Base-by-base conservation (phyloP, 768 basidiomycete genomes). In the Pleurotus tuber-regium region DNA sequence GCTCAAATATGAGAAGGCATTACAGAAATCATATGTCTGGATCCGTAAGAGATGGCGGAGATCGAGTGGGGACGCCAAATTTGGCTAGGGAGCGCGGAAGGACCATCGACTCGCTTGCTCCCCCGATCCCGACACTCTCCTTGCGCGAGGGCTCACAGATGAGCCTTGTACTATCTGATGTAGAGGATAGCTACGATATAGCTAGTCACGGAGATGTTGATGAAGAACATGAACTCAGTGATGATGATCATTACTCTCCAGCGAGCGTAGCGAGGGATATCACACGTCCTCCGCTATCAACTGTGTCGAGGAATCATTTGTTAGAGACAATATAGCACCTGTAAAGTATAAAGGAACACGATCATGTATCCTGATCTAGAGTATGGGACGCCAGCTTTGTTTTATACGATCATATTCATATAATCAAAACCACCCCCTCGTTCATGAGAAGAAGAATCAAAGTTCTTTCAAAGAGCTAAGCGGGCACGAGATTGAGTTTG, bases 1-100 rank as follows among this genome's bases (percentile, higher is more conserved):
- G 88, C 62, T 88, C 86, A 0, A 92, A 91, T 64, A 91, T 90
- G 89, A 78, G 89, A 25, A 73, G 89, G 4, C 89, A 91, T 59
- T 84, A 83, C 63, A 74, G 87, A 39, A 89, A 87, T 63, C 87
- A 90, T 44, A 68, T 67, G 2, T 66, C 71, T 19, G 67, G 70
- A 2, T 57, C 62, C 23, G 62, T 69, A 1, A 62, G 69, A 2
- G 11, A 30, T 14, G 31, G 28, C 5, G 31, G 46, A 14, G 46
- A 48, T 21, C 29, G 46, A 48, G 46, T 29, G 4, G 19, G n/a
- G 11, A 29, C 31, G 29, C 29, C 21, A 35, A n/a, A n/a, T n/a
- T n/a, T n/a, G n/a, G n/a, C n/a, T n/a, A n/a, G n/a, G 21, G 35
- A n/a, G 21, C 21, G 35, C 35, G 21, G 21, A 19, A 21, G 18